phyloP scores from a whole-genome alignment of 2,329 filamentous ascomycete genomes.

The Ascochyta koolunga region DNA sequence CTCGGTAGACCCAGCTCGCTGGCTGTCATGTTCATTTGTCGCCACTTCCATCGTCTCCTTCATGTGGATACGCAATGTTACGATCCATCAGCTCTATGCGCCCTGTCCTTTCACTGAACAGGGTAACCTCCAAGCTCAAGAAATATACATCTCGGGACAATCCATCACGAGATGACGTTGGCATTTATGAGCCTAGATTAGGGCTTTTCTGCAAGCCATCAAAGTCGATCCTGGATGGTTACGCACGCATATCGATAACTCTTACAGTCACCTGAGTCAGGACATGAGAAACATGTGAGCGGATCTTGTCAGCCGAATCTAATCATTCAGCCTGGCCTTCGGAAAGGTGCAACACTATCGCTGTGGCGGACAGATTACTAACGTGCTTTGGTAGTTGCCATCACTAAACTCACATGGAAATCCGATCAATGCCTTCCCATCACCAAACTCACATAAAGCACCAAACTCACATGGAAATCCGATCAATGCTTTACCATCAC shows the following conservation, averaged over 20 bases:
- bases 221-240: background rate
- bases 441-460: too few relatives aligned
- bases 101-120: background rate
- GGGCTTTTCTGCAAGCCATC: background rate
- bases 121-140: background rate
- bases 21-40: background rate
- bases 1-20: background rate
- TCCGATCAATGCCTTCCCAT: background rate
- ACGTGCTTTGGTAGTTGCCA: too few relatives aligned
- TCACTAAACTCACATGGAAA: background rate
- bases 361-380: background rate
- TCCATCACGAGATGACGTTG: background rate
- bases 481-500: background rate
- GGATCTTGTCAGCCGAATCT: background rate
- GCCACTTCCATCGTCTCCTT: background rate
- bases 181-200: background rate
- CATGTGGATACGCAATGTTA: background rate
- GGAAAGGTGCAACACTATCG: background rate
- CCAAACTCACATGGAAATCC: background rate
- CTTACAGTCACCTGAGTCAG: constrained; percentile 5
- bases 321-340: background rate
- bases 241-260: background rate
- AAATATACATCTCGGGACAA: background rate
- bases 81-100: background rate
- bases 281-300: background rate